phyloP scores from a whole-genome alignment of 139 green algal genomes.

The Chlorella ohadii region DNA sequence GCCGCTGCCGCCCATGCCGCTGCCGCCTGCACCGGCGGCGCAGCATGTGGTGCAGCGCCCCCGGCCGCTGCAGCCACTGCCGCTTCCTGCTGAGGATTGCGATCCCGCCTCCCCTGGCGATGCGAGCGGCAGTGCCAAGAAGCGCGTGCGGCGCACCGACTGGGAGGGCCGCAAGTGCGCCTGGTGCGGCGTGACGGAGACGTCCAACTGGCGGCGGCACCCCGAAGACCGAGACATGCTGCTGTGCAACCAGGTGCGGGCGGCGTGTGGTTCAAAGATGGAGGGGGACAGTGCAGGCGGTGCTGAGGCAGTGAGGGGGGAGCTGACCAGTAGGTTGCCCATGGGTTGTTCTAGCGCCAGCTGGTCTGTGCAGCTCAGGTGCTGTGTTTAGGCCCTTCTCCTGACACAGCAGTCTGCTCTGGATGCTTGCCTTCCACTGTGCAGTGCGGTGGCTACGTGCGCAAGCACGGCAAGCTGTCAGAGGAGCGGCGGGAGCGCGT shows the following conservation, averaged over 20 bases:
- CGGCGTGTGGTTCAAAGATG: no score
- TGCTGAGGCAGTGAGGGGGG: no score
- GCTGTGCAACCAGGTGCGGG: conserved; percentile 20
- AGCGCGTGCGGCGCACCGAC: conserved; percentile 30
- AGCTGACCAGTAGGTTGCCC: no score
- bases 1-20: background rate
- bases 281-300: no score
- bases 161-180: conserved; percentile 32
- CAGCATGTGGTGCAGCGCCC: background rate
- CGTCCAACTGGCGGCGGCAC: conserved; percentile 29
- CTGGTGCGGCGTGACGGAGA: conserved; percentile 33
- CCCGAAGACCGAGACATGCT: conserved; percentile 27
- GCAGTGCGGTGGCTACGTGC: conserved; percentile 29
- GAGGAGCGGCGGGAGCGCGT: conserved; percentile 23
- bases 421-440: no score
- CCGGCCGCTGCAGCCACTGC: no score
- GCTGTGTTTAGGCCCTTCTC: no score
- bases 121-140: conserved; percentile 20
- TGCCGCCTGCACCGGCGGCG: background rate
- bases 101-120: background rate
- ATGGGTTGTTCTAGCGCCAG: no score
- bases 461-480: conserved; percentile 27
- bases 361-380: no score
- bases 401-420: no score
- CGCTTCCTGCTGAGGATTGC: background rate